Conservation (phyloP, 805 yeast genomes). For the Yamadazyma scolyti region DNA sequence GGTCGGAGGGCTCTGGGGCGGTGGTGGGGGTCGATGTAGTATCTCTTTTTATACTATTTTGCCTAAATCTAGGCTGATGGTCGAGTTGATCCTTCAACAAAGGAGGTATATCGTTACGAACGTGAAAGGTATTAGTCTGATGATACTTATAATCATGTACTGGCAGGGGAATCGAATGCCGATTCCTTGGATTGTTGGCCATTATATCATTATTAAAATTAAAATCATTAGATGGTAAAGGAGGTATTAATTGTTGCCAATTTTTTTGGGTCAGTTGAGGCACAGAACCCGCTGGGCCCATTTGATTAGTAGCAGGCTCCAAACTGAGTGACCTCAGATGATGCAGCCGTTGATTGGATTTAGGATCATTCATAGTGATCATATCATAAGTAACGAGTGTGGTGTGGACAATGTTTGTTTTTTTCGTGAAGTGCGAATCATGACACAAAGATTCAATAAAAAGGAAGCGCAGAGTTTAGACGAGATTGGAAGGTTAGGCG, state of each 20-base stretch:
- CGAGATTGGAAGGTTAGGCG: too few species aligned
- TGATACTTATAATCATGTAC: slow-evolving; percentile 2
- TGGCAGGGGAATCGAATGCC: slow-evolving; percentile 8
- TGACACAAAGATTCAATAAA: too few species aligned
- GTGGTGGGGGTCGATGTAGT: neutral
- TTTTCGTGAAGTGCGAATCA: too few species aligned
- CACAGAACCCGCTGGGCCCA: too few species aligned
- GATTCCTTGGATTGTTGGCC: slow-evolving; percentile 3
- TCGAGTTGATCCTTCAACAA: slow-evolving; percentile 2
- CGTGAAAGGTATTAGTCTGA: slow-evolving; percentile 7
- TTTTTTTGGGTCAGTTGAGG: too few species aligned
- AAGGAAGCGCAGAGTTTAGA: too few species aligned
- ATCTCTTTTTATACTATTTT: slow-evolving; percentile 4
- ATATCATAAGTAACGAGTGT: slow-evolving; percentile 4
- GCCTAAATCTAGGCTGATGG: slow-evolving; percentile 5
- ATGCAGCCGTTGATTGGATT: slow-evolving; percentile 1
- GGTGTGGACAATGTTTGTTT: too few species aligned
- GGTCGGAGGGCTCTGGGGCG: neutral
- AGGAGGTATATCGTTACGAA: slow-evolving; percentile 6
- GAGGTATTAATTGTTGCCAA: slow-evolving; percentile 15
- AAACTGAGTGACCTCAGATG: neutral
- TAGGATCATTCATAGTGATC: slow-evolving; percentile 5
- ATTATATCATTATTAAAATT: slow-evolving; percentile 7
- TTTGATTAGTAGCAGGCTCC: neutral
- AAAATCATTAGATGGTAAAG: slow-evolving; percentile 8